Evolutionary conservation across 208 protist genomes (phyloP), one percentile per base, ranked within the genome.

Genomic region (Leishmania braziliensis): DNA sequence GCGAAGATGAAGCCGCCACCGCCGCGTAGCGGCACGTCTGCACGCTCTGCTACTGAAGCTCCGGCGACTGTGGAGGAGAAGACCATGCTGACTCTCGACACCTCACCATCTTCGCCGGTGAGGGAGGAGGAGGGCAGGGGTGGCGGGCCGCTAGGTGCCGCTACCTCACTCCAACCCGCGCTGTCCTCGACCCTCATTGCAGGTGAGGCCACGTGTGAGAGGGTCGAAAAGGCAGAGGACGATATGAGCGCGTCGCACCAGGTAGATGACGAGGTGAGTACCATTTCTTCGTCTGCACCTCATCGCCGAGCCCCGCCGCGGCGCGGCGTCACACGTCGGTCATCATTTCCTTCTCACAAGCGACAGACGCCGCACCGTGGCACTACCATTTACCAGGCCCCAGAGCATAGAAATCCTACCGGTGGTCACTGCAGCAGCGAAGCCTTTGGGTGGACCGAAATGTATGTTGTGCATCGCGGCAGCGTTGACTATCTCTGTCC

Each of bases 391-490:
- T 90, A 88, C 63, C 46, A 85, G 63, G 88, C 88, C 3, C 88
- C 88, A 10, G 29, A 58, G n/a, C 68, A 65, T 68, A 65, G 39
- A n/a, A 68, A 60, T 18, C 68, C 86, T 4, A 80, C 53, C 16
- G 84, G 86, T 10, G 62, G 83, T 18, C 89, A 90, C 74, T 58
- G 77, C 75, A 97, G 91, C 86, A 75, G 29, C n/a, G 90, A 92
- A 71, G 93, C 85, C 29, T 94, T 94, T 82, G 74, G 77, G 29
- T 97, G 93, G 93, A 23, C 78, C 56, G 70, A 80, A 18, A 84
- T 86, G 78, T 97, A 86, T 77, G 89, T 97, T 60, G 86, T 93
- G 33, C 89, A 92, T 78, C 88, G 89, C 70, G 90, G 92, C 65
- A 92, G 88, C 58, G 84, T 90, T 3, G 88, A 91, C 78, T 95